A percentile compares a stretch with the other conserved stretches of the same genome.
Conservation (phyloP, 257 asterid species). For the Solanum peruvianum region DNA sequence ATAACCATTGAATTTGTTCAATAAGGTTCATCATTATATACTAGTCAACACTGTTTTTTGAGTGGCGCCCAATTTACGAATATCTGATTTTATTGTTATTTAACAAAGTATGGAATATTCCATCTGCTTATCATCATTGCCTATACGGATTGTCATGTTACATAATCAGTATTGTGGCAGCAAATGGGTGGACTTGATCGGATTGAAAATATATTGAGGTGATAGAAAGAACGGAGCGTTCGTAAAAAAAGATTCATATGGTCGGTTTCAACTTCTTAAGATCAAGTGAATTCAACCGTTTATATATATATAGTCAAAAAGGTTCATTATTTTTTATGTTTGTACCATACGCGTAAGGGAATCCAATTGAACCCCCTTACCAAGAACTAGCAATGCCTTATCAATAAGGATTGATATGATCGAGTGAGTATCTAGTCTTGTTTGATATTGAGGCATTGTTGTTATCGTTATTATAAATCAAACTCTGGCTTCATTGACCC, state of each 20-base stretch:
- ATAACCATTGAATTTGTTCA: not conserved
- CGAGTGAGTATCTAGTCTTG: not conserved
- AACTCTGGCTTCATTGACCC: not conserved
- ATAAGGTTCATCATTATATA: not conserved
- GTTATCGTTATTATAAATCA: not conserved
- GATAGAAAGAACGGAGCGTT: not conserved
- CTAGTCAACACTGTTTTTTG: not conserved
- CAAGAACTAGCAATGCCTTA: not conserved
- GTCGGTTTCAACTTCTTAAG: not conserved
- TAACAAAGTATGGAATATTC: constrained; percentile 7
- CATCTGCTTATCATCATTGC: not conserved
- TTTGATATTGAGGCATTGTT: not conserved
- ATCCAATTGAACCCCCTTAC: not conserved
- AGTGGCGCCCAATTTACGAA: constrained; percentile 19
- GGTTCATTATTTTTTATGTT: not conserved
- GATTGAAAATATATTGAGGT: not conserved
- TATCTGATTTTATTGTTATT: constrained; percentile 22
- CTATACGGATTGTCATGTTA: not conserved
- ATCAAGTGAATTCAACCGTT: not conserved
- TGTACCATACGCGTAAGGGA: not conserved
- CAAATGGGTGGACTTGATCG: not conserved
- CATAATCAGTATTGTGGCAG: not conserved
- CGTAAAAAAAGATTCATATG: not conserved
- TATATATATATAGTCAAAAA: not conserved
- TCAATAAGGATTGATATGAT: not conserved